A percentile compares a stretch with the other conserved stretches of the same genome.
Evolutionary conservation across 331 rosid species (phyloP).

Genomic region (Acacia pycnantha): DNA sequence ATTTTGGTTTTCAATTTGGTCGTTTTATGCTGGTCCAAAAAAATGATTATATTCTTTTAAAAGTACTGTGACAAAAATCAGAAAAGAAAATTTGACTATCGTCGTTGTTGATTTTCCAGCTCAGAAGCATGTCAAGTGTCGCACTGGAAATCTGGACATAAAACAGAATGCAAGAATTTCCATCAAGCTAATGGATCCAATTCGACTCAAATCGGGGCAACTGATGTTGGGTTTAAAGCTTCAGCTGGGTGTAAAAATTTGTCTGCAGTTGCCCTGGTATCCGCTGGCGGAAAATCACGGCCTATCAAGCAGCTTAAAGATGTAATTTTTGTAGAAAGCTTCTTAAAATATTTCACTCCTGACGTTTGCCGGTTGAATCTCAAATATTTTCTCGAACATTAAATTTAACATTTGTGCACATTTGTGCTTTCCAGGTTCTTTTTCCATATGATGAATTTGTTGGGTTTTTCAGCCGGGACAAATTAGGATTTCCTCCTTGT

Average conservation of each 20-base stretch:
- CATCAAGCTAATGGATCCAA: slow-evolving; percentile 18
- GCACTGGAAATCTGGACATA: slow-evolving; percentile 77
- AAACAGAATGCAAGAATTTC: slow-evolving; percentile 50
- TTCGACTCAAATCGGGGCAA: slow-evolving; percentile 28
- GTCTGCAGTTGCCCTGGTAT: slow-evolving; percentile 56
- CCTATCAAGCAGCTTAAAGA: slow-evolving; percentile 54
- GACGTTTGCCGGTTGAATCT: slow-evolving; percentile 8
- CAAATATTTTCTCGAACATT: background rate
- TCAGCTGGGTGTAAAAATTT: slow-evolving; percentile 40
- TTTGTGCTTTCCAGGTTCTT: slow-evolving; percentile 60
- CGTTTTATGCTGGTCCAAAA: background rate
- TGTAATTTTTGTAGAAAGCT: slow-evolving; percentile 31
- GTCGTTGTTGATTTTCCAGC: slow-evolving; percentile 38
- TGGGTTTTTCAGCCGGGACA: slow-evolving; percentile 67
- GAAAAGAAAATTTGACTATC: background rate
- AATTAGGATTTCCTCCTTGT: slow-evolving; percentile 63
- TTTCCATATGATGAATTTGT: slow-evolving; percentile 78
- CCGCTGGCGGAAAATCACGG: slow-evolving; percentile 41
- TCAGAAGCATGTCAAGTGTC: slow-evolving; percentile 62
- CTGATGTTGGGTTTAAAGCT: slow-evolving; percentile 24
- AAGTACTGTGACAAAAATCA: background rate
- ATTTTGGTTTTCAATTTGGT: background rate
- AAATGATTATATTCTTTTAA: background rate
- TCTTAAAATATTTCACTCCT: background rate
- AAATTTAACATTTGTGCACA: background rate